Evolutionary conservation across 306 rosid species (phyloP).

Genomic region (Gleditsia sinensis): DNA sequence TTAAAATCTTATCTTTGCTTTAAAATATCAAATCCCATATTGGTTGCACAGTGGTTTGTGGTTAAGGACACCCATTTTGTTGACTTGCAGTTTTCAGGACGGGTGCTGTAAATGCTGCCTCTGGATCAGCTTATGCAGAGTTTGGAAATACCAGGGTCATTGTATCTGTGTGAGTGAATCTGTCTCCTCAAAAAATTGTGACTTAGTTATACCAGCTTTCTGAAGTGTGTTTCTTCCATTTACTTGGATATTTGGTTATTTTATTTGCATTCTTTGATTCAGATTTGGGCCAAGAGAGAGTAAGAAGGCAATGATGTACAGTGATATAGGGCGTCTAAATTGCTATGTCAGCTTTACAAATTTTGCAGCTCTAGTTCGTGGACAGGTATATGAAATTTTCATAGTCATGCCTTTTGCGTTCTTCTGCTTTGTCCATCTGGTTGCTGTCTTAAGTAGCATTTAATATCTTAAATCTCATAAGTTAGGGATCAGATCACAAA

Average conservation of each 20-base stretch:
- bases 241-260: background rate
- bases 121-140: constrained; percentile 95
- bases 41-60: constrained; percentile 11
- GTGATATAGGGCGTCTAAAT: constrained; percentile 79
- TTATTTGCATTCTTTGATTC: constrained; percentile 24
- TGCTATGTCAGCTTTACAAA: constrained; percentile 79
- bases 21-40: background rate
- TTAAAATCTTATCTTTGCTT: background rate
- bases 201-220: background rate
- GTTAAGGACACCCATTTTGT: constrained; percentile 6
- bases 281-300: constrained; percentile 98
- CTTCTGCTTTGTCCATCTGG: background rate
- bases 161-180: constrained; percentile 84
- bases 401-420: background rate
- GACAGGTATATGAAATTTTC: constrained; percentile 56
- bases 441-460: constrained; percentile 15
- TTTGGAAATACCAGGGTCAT: constrained; percentile 91
- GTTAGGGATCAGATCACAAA: constrained; percentile 73
- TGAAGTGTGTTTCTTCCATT: background rate
- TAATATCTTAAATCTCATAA: constrained; percentile 27
- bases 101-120: constrained; percentile 88
- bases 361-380: constrained; percentile 75
- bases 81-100: constrained; percentile 79
- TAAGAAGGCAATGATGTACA: constrained; percentile 92
- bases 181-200: constrained; percentile 18